Base-by-base conservation (phyloP, 139 green algal genomes). In the Micractinium sp. region DNA sequence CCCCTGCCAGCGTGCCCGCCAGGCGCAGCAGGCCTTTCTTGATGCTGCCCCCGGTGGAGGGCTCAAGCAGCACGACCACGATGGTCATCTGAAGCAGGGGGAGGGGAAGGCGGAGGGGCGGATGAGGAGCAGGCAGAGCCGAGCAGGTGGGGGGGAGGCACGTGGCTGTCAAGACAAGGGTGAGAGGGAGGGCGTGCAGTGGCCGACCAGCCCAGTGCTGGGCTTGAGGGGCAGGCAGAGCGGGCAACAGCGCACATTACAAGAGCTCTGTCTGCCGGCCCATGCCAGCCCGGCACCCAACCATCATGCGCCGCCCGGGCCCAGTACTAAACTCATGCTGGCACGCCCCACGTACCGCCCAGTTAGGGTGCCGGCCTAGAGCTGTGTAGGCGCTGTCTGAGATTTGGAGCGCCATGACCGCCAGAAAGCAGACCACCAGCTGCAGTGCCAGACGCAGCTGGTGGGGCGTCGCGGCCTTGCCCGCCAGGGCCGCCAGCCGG, bases 11-110 rank as follows among this genome's bases (percentile, higher is more conserved):
- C 41, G 85, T 88, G 71, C 85, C 85, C 2, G 47, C 41, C 69
- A 88, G 39, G 18, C 85, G 85, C 85, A 88, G 69, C 85, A 69
- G 18, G 35, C 41, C 69, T 69, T 88, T 88, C 18, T 33, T 27
- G n/a, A 88, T 56, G 41, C 31, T 75, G 71, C 71, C 66, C 13
- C 85, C 85, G 9, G 71, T 47, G 25, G 85, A 82, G 19, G 85
- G 0, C 47, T 88, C 71, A 3, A 79, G 39, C 27, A 87, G 27
- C 20, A 82, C 85, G 0, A 82, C 71, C 25, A 82, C 41, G 4
- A 82, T 69, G 15, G 47, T 81, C 71, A 82, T 88, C 81, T 76
- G 81, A 31, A 18, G 31, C 13, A 13, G 3, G 13, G 47, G 47
- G 47, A 56, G 47, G 47, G 7, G 9, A 9, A 56, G 47, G 9